These are phyloP conservation scores for Cylindrodendrum hubeiense DNA, from an alignment of 2,329 filamentous ascomycete species.

Conservation along the genomic window DNA sequence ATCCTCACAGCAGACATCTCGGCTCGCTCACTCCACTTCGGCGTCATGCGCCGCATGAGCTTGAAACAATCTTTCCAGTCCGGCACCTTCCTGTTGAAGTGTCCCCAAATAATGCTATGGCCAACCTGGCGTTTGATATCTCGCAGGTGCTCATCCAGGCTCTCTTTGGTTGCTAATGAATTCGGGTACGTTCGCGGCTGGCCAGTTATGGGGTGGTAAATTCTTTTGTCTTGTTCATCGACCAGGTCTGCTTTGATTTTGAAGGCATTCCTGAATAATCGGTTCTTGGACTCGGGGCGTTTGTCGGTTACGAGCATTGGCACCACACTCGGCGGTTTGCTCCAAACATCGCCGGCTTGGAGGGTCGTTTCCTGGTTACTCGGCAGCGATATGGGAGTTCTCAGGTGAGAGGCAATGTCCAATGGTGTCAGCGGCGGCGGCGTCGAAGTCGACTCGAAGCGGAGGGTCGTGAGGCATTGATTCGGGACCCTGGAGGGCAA, in stretches of 20 bases:
- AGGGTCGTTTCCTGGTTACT: slow-evolving; percentile 4
- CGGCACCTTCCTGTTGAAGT: slow-evolving; percentile 44
- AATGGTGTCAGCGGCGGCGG: slow-evolving; percentile 3
- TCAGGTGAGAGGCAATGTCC: slow-evolving; percentile 11
- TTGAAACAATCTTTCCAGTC: slow-evolving; percentile 57
- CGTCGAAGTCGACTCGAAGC: slow-evolving; percentile 37
- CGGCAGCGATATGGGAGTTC: neutral
- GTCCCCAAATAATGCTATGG: slow-evolving; percentile 49
- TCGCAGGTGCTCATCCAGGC: slow-evolving; percentile 31
- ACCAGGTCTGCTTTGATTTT: slow-evolving; percentile 36
- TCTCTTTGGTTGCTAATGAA: slow-evolving; percentile 37
- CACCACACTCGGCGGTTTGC: neutral
- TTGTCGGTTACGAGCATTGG: slow-evolving; percentile 30
- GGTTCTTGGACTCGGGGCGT: slow-evolving; percentile 39
- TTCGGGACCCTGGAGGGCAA: slow-evolving; percentile 34
- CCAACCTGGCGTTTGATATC: slow-evolving; percentile 52
- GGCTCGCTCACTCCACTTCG: slow-evolving; percentile 45
- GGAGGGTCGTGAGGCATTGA: slow-evolving; percentile 21
- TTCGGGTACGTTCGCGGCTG: slow-evolving; percentile 46
- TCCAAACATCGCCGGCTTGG: neutral
- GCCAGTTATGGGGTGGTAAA: slow-evolving; percentile 45
- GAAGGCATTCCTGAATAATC: slow-evolving; percentile 47
- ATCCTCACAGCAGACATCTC: slow-evolving; percentile 53
- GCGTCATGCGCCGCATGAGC: slow-evolving; percentile 53
- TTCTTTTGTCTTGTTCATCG: slow-evolving; percentile 35